Percentiles rank a stretch among this genome's conserved stretches.
Conservation (phyloP, 306 rosid species). For the Purshia tridentata region DNA sequence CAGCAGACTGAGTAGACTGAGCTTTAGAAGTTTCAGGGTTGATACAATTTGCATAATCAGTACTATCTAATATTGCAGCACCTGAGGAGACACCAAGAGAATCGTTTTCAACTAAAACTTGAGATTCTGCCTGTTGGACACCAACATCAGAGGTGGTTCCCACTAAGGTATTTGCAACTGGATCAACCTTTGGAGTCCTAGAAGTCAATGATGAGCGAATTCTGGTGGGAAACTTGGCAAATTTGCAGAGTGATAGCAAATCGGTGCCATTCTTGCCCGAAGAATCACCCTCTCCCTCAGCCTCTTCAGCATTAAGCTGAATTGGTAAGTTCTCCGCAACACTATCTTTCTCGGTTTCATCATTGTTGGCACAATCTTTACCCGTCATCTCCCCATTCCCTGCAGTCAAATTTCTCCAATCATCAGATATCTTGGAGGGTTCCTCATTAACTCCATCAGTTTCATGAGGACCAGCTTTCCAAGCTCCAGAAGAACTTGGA, state of each 20-base stretch:
- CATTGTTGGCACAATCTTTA: constrained; percentile 34
- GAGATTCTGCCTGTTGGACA: constrained; percentile 31
- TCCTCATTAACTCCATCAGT: constrained; percentile 26
- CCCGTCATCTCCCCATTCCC: constrained; percentile 24
- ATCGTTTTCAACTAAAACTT: constrained; percentile 36
- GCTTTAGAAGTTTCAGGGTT: constrained; percentile 41
- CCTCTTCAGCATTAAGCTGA: constrained; percentile 38
- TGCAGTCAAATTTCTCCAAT: no score
- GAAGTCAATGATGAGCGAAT: constrained; percentile 58
- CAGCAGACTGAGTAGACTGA: constrained; percentile 40
- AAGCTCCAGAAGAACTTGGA: constrained; percentile 40
- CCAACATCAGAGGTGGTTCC: constrained; percentile 26
- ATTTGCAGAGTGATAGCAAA: constrained; percentile 62
- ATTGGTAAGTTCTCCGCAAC: constrained; percentile 39
- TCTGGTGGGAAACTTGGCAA: constrained; percentile 79
- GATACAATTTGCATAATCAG: constrained; percentile 37
- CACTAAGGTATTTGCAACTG: constrained; percentile 29
- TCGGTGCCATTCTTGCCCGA: constrained; percentile 42
- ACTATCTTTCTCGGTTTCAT: constrained; percentile 46
- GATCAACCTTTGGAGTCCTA: constrained; percentile 51
- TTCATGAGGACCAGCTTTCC: constrained; percentile 34
- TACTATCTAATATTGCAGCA: constrained; percentile 36
- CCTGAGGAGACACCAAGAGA: constrained; percentile 39
- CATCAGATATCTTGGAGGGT: constrained; percentile 31
- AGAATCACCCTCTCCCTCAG: constrained; percentile 39